A percentile compares a stretch with the other conserved stretches of the same genome.
Evolutionary conservation across 1,284 basidiomycete genomes (phyloP).

Genomic region (Limonomyces culmigenus): DNA sequence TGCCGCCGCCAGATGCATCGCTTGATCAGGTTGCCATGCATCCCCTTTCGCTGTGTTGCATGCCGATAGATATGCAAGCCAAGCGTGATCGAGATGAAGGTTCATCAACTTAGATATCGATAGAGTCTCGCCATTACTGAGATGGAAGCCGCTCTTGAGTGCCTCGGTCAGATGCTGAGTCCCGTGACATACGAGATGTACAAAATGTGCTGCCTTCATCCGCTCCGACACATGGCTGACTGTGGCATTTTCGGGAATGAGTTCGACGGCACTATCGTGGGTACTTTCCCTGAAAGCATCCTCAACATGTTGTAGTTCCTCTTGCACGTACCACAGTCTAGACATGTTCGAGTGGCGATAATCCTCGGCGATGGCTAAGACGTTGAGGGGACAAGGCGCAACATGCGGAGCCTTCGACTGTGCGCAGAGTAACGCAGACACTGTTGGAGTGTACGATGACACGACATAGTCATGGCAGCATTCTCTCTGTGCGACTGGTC

Average conservation of each 20-base stretch:
- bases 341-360: too few species aligned
- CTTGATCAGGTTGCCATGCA: slow-evolving; percentile 3
- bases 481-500: not conserved
- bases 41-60: slow-evolving; percentile 18
- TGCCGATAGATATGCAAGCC: slow-evolving; percentile 16
- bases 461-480: not conserved
- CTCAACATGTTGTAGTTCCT: not conserved
- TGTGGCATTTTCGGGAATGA: not conserved
- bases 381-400: not conserved
- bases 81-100: not conserved
- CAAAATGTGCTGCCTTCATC: not conserved
- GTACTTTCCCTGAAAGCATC: not conserved
- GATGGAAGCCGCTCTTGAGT: not conserved
- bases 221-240: not conserved
- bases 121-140: not conserved
- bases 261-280: not conserved
- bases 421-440: not conserved
- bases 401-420: not conserved
- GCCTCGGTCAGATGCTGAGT: not conserved
- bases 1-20: not conserved
- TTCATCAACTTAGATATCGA: not conserved
- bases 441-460: slow-evolving; percentile 1
- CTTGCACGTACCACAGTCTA: not conserved
- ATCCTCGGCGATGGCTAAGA: not conserved
- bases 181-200: slow-evolving; percentile 1